Evolutionary conservation across 164 flowering plant genomes (phyloP), one percentile per base, ranked within the genome.

Genomic region (Protea cynaroides): DNA sequence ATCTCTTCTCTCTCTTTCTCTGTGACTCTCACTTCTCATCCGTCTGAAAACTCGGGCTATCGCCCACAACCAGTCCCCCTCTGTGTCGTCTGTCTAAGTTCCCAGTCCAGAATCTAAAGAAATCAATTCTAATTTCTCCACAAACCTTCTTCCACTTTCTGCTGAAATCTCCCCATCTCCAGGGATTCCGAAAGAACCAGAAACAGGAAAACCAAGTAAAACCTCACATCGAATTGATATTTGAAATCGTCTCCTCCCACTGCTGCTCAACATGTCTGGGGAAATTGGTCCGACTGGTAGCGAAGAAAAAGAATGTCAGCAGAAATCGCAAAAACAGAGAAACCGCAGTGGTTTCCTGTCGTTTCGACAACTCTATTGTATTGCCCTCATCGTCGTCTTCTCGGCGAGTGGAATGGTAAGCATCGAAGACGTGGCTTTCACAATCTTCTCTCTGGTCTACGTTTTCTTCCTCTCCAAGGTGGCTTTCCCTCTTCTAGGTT

Each of bases 261-360:
- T 15, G 49, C 17, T 11, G 2, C 12, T 11, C 15, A 75, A 65
- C 38, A 86, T 84, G 87, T 84, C 88, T 4, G 91, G 86, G 10
- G 86, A 86, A 24, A 80, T 81, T 14, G 88, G 86, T 4, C 81
- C 82, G 46, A 69, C 78, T 1, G 24, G 71, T 61, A 58, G 52
- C 25, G 88, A 83, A 56, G 69, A 74, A 51, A 75, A 69, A 36
- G 54, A 66, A 15, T 25, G 21, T 12, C 63, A 56, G 11, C 36
- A 55, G 18, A 59, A 40, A 56, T 13, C 59, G 55, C 54, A 54
- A 59, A 25, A 18, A 21, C n/a, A 58, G 47, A 40, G 25, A 7
- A 18, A 56, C 57, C 61, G 25, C 17, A 8, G 47, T 56, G 38
- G 64, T 3, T 71, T 84, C 64, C 63, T 81, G 14, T 66, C 72